Percentiles rank a stretch among this genome's conserved stretches.
Evolutionary conservation across 1,139 yeast species (phyloP).

Genomic region (Hanseniaspora gamundiae): DNA sequence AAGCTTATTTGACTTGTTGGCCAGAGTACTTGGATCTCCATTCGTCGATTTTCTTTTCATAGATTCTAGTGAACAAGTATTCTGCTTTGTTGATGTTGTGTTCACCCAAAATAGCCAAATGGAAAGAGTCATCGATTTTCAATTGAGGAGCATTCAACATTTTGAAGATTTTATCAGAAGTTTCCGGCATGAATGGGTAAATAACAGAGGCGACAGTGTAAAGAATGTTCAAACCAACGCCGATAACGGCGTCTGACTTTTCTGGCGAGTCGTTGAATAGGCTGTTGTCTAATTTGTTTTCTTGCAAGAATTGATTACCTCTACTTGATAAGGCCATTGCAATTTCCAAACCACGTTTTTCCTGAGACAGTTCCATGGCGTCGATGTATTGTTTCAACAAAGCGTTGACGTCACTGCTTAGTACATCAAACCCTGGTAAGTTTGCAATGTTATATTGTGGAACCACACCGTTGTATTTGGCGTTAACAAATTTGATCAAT

Average conservation of each 20-base stretch:
- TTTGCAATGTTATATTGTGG: slow-evolving; percentile 43
- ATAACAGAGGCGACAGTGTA: slow-evolving; percentile 72
- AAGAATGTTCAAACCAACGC: slow-evolving; percentile 78
- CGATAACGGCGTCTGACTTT: slow-evolving; percentile 84
- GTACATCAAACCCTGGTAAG: slow-evolving; percentile 37
- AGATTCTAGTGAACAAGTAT: slow-evolving; percentile 84
- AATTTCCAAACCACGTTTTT: slow-evolving; percentile 79
- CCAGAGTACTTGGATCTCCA: slow-evolving; percentile 89
- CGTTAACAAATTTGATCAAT: slow-evolving; percentile 75
- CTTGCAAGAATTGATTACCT: slow-evolving; percentile 92
- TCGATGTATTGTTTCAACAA: slow-evolving; percentile 50
- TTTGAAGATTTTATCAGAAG: slow-evolving; percentile 53
- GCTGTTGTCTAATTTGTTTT: slow-evolving; percentile 84
- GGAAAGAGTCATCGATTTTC: slow-evolving; percentile 65
- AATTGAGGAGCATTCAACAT: slow-evolving; percentile 77
- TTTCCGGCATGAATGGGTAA: slow-evolving; percentile 85
- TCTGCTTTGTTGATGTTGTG: slow-evolving; percentile 88
- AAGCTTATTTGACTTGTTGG: slow-evolving; percentile 28
- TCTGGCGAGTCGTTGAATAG: slow-evolving; percentile 66
- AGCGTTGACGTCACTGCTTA: slow-evolving; percentile 47
- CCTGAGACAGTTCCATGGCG: slow-evolving; percentile 67
- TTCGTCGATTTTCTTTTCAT: slow-evolving; percentile 72
- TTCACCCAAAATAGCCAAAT: slow-evolving; percentile 56
- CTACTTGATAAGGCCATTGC: slow-evolving; percentile 88
- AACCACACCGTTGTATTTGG: slow-evolving; percentile 84